Percentiles rank a stretch among this genome's conserved stretches.
Evolutionary conservation across 2,329 filamentous ascomycete genomes (phyloP).

Genomic region (Fusarium armeniacum): DNA sequence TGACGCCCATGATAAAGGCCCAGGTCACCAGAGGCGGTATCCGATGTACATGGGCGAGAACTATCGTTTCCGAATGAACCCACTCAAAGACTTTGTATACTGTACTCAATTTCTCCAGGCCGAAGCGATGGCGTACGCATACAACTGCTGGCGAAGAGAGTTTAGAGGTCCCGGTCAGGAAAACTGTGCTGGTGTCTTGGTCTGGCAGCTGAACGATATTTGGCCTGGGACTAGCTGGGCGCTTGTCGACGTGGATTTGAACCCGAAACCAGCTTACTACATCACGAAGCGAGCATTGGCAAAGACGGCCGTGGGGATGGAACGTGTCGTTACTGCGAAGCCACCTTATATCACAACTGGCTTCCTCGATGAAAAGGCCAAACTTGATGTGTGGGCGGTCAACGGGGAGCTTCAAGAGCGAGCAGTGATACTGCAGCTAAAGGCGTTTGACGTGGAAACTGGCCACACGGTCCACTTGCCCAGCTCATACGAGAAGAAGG

Average conservation of each 20-base stretch:
- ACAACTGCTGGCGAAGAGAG: slow-evolving; percentile 21
- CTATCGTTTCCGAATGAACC: slow-evolving; percentile 15
- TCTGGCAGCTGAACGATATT: slow-evolving; percentile 25
- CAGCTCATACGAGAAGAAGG: accelerated
- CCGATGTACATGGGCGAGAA: slow-evolving; percentile 25
- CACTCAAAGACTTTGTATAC: not conserved
- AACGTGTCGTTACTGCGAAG: not conserved
- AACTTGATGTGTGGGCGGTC: not conserved
- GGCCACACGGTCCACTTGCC: not conserved
- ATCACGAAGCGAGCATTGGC: slow-evolving; percentile 4
- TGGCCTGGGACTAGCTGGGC: slow-evolving; percentile 27
- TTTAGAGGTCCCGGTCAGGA: slow-evolving; percentile 1
- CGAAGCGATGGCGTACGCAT: slow-evolving; percentile 2
- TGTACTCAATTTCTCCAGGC: slow-evolving; percentile 16
- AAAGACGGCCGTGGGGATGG: not conserved
- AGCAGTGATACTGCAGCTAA: not conserved
- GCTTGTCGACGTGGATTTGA: not conserved
- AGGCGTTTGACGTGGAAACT: not conserved
- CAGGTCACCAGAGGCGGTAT: slow-evolving; percentile 14
- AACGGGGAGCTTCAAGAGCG: not conserved
- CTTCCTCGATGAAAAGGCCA: not conserved
- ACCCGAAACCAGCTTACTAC: slow-evolving; percentile 13
- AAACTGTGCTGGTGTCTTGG: slow-evolving; percentile 9
- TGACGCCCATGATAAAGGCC: slow-evolving; percentile 9
- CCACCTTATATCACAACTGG: slow-evolving; percentile 22